These are phyloP conservation scores for Populus deltoides DNA, from an alignment of 345 rosid species.

Conservation along the genomic window DNA sequence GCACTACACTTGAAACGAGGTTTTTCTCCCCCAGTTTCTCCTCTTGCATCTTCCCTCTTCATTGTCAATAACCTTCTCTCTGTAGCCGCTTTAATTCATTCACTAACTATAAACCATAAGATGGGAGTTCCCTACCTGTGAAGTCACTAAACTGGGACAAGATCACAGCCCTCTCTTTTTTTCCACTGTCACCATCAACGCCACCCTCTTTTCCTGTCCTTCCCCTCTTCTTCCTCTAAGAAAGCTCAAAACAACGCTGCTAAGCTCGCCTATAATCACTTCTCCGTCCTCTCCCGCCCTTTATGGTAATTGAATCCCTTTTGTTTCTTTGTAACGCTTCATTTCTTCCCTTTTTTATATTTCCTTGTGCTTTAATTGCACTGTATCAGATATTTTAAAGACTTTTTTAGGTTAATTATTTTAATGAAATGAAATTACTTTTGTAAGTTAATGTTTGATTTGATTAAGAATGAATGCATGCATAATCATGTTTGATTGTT, in stretches of 20 bases:
- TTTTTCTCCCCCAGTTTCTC: too few species aligned
- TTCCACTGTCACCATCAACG: conserved; percentile 38
- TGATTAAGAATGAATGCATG: not conserved
- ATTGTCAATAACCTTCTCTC: too few species aligned
- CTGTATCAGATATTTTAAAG: not conserved
- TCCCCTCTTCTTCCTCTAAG: conserved; percentile 25
- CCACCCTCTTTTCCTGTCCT: conserved; percentile 15
- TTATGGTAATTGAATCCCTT: not conserved
- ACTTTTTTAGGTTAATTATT: not conserved
- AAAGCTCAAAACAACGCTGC: conserved; percentile 49
- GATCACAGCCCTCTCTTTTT: conserved; percentile 39
- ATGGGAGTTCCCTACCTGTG: conserved; percentile 37
- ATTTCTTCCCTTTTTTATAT: not conserved
- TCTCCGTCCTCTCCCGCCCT: not conserved
- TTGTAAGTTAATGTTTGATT: not conserved
- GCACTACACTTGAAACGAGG: too few species aligned
- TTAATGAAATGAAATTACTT: not conserved
- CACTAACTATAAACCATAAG: too few species aligned
- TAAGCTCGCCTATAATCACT: conserved; percentile 28
- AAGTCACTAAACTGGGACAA: conserved; percentile 19
- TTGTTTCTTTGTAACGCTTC: not conserved
- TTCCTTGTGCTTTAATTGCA: not conserved
- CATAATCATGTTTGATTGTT: too few species aligned
- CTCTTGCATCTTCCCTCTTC: too few species aligned
- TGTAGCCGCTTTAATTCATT: too few species aligned